phyloP scores from a whole-genome alignment of 2,329 filamentous ascomycete genomes.

The Fonsecaea pugnacius region DNA sequence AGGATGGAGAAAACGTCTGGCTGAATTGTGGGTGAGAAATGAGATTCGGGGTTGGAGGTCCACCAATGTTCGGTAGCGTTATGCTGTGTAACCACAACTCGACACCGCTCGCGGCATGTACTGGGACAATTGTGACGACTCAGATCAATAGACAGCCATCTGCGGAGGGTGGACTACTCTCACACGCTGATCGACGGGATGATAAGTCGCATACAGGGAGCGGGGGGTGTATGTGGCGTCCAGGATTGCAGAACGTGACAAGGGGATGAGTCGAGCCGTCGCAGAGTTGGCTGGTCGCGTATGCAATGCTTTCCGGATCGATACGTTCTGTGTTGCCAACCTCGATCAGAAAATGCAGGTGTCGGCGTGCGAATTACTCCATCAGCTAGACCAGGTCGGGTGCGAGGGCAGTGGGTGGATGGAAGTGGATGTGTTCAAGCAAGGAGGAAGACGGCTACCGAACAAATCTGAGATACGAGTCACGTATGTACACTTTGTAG shows the following conservation, averaged over 20 bases:
- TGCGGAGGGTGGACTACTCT: slow-evolving; percentile 6
- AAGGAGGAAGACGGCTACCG: not conserved
- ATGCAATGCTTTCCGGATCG: slow-evolving; percentile 13
- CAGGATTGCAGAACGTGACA: slow-evolving; percentile 13
- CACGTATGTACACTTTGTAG: too few species aligned
- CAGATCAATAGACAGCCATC: slow-evolving; percentile 6
- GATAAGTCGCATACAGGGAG: slow-evolving; percentile 10
- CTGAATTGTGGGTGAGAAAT: slow-evolving; percentile 1
- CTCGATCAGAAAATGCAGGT: slow-evolving; percentile 24
- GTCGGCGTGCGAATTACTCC: slow-evolving; percentile 15
- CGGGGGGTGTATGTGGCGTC: slow-evolving; percentile 9
- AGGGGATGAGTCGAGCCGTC: slow-evolving; percentile 13
- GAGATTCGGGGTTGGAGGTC: slow-evolving; percentile 14
- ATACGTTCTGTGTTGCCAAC: slow-evolving; percentile 26
- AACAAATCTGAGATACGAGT: slow-evolving; percentile 1
- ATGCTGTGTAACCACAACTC: slow-evolving; percentile 27
- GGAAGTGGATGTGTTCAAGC: not conserved
- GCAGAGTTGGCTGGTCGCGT: slow-evolving; percentile 10
- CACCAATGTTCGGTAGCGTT: slow-evolving; percentile 1
- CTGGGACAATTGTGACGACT: slow-evolving; percentile 9
- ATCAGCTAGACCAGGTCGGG: not conserved
- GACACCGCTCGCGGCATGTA: not conserved
- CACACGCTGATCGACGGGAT: slow-evolving; percentile 12
- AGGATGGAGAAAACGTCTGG: slow-evolving; percentile 1
- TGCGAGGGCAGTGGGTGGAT: not conserved